Base-by-base conservation (phyloP, 2,329 filamentous ascomycete genomes). In the Trichoderma sp. region DNA sequence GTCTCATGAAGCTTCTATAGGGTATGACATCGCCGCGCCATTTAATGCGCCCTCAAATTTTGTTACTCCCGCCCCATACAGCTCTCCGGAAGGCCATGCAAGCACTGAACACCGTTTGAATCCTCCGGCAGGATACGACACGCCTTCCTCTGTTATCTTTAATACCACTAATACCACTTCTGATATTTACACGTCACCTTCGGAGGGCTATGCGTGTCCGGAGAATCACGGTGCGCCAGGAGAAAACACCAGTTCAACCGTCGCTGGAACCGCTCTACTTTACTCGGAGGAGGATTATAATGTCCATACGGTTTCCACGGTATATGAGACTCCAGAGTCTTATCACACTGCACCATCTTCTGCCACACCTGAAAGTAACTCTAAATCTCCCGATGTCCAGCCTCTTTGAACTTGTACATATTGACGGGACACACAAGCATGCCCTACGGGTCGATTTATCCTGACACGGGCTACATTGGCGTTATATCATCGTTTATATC, bases 191-290 rank as follows among this genome's bases (percentile, higher is more conserved):
- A n/a, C 32, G 1, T 43, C 39, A 1, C 12, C 51, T 26, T 21
- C 51, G 6, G 32, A 14, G 4, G 26, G 43, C 3, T 39, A 43
- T 14, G 21, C 51, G 3, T 58, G 51, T 39, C 64, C 64, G 15
- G 51, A 67, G 53, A 43, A 18, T 26, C 26, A 32, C 3, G 15
- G n/a, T 60, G 9, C 8, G 4, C 6, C 11, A 21, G n/a, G n/a
- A 1, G n/a, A 12, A 12, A 1, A 4, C 12, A 21, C 57, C 3
- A 14, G 3, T 8, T 1, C 30, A 34, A 12, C 15, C 2, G 0
- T 3, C 11, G 57, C 57, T 1, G 8, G 1, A 14, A 7, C n/a
- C 1, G 11, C 5, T 24, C 1, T 34, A 3, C 57, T 21, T 15
- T 11, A 18, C 30, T 11, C 30, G 1, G 18, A n/a, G 0, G 57